Evolutionary conservation across 495 filamentous ascomycete genomes (phyloP), one percentile per base, ranked within the genome.

Genomic region (Aspergillus homomorphus): DNA sequence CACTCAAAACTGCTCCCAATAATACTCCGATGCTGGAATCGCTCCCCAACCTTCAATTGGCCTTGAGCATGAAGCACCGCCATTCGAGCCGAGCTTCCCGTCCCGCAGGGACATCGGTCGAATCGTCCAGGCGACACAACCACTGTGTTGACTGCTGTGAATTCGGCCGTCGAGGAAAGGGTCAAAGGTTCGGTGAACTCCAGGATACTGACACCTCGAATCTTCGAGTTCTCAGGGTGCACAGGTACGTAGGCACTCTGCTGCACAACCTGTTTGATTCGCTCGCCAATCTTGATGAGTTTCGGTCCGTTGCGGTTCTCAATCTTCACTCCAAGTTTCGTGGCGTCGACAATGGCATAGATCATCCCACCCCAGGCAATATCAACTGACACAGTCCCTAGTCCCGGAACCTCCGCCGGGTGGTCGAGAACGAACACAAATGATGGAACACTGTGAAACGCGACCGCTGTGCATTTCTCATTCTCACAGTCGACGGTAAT

Each of bases 301-400:
- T 56, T 24, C 16, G 56, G 53, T 0, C 58, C 65, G 28, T 60
- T 52, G 15, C 24, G 16, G 23, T 62, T 53, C 20, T 49, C 24
- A 9, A 67, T 57, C 12, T 10, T 16, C 18, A 67, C n/a, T 1
- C 62, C 62, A 22, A 67, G 20, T 18, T 33, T 51, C 16, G 59
- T 28, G 9, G 41, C 59, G 15, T 67, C 65, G 22, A 67, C 62
- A 24, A 67, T 33, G 16, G 59, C 59, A 58, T 60, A 67, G 19
- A 67, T 67, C 65, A 67, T 67, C 2, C 65, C 65, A 15, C 65
- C 65, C 54, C 59, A 67, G 1, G 56, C 65, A 50, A 67, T 61
- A 53, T 67, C 65, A n/a, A 67, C 51, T 16, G 54, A 50, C 12
- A 67, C 56, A 14, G 53, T 61, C 20, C 62, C 65, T 20, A 67